Conservation (phyloP, 768 basidiomycete genomes). For the Cyclocybe cylindracea region DNA sequence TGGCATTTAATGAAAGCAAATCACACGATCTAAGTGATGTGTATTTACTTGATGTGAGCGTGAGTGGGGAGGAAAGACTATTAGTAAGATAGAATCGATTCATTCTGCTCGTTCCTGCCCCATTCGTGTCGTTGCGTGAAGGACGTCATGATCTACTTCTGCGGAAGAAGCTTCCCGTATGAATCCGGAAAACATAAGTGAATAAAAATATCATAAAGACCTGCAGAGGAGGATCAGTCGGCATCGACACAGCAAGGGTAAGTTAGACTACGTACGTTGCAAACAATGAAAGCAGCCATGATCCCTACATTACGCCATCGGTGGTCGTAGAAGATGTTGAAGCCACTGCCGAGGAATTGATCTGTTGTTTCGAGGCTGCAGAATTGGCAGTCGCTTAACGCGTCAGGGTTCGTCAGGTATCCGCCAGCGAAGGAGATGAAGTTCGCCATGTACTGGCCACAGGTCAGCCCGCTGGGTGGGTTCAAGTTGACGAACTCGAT, state of each 20-base stretch:
- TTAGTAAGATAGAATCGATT: too few relatives aligned
- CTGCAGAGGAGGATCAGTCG: not conserved
- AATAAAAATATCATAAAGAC: slow-evolving; percentile 34
- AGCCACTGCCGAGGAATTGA: slow-evolving; percentile 47
- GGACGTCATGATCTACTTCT: too few relatives aligned
- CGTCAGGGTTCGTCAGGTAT: slow-evolving; percentile 55
- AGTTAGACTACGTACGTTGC: slow-evolving; percentile 45
- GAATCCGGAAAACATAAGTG: slow-evolving; percentile 56
- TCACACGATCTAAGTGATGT: too few relatives aligned
- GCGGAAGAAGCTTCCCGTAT: slow-evolving; percentile 27
- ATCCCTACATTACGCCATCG: slow-evolving; percentile 59
- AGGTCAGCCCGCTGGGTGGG: slow-evolving; percentile 55
- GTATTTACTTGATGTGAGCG: too few relatives aligned
- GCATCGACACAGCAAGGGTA: not conserved
- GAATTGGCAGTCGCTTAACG: slow-evolving; percentile 54
- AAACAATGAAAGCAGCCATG: slow-evolving; percentile 44
- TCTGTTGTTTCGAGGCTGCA: slow-evolving; percentile 65
- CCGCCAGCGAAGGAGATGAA: slow-evolving; percentile 56
- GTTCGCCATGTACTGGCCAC: slow-evolving; percentile 47
- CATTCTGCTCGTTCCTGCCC: too few relatives aligned
- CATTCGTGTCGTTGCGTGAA: too few relatives aligned
- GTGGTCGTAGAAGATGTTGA: slow-evolving; percentile 59
- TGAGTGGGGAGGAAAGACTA: too few relatives aligned
- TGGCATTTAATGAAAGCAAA: too few relatives aligned
- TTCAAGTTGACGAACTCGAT: slow-evolving; percentile 54